Percentiles rank a stretch among this genome's conserved stretches.
These are phyloP conservation scores for Elymus sibiricus DNA, from an alignment of 176 grass and related monocot species.

Conservation along the genomic window DNA sequence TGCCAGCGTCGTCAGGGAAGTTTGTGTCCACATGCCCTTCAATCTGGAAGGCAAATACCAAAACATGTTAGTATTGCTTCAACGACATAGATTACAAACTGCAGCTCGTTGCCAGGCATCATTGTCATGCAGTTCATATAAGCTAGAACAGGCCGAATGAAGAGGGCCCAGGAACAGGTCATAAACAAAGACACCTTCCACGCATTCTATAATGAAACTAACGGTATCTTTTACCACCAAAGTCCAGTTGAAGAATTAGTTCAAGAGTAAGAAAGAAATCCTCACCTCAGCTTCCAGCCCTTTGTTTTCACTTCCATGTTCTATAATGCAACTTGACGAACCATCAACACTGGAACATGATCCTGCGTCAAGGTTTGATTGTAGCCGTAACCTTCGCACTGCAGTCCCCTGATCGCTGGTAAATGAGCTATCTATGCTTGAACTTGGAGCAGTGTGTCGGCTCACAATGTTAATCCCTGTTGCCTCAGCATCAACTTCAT, in stretches of 20 bases:
- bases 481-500: conserved; percentile 21
- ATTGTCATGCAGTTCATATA: background rate
- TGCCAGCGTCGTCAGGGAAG: background rate
- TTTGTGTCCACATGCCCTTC: conserved; percentile 34
- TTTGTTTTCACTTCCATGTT: conserved; percentile 3
- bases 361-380: conserved; percentile 7
- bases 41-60: conserved; percentile 27
- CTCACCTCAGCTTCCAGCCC: conserved; percentile 30
- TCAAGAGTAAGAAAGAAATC: conserved; percentile 14
- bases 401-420: conserved; percentile 29
- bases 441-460: conserved; percentile 1
- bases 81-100: background rate
- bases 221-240: background rate
- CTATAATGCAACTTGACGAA: conserved; percentile 29
- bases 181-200: background rate
- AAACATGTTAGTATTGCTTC: background rate
- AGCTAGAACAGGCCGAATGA: background rate
- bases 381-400: conserved; percentile 31
- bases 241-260: background rate
- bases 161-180: background rate
- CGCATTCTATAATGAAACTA: background rate
- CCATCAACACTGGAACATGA: conserved; percentile 6
- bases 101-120: background rate
- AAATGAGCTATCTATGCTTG: conserved; percentile 22
- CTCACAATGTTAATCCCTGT: conserved; percentile 36